Evolutionary conservation across 2,329 filamentous ascomycete genomes (phyloP), one percentile per base, ranked within the genome.

Genomic region (Didymella sp.): DNA sequence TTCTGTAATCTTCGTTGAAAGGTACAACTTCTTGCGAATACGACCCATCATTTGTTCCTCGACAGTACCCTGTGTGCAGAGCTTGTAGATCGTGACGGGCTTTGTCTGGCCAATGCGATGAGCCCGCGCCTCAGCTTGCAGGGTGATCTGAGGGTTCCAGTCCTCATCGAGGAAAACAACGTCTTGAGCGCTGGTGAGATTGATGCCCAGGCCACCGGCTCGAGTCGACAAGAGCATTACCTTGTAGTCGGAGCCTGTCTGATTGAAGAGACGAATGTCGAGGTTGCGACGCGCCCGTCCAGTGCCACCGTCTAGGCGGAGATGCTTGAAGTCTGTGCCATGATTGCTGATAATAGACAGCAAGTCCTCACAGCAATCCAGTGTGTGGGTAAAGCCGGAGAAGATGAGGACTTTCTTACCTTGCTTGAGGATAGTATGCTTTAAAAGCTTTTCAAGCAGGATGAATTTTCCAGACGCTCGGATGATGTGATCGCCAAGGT

Each of bases 11-110:
- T 86, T 87, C 0, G 82, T 79, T 0, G 84, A 86, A 0, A 87
- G 75, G 58, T 87, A 87, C 0, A 87, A 74, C 71, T 87, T 88
- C 76, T 87, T 87, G 6, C 80, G 77, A n/a, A 85, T 82, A 1
- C 83, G 75, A 0, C 82, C 79, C 68, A 83, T 78, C 81, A 86
- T 86, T 55, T 86, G 84, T 58, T 84, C 82, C 58, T 86, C 84
- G 0, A 86, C 81, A 0, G 84, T 86, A 1, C 84, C 84, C 51
- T 81, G 80, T 0, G 84, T 82, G 58, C 82, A 83, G 0, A 86
- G 72, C 61, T 84, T 84, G 69, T 85, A 85, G 7, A 86, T 76
- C 0, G 81, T 83, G 0, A 85, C 83, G 13, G 80, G 78, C 51
- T 81, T 76, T 0, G 77, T 83, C 64, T 85, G 83, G 0, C 83